These are phyloP conservation scores for Aquilaria yunnanensis DNA, from an alignment of 345 rosid species.

Conservation along the genomic window DNA sequence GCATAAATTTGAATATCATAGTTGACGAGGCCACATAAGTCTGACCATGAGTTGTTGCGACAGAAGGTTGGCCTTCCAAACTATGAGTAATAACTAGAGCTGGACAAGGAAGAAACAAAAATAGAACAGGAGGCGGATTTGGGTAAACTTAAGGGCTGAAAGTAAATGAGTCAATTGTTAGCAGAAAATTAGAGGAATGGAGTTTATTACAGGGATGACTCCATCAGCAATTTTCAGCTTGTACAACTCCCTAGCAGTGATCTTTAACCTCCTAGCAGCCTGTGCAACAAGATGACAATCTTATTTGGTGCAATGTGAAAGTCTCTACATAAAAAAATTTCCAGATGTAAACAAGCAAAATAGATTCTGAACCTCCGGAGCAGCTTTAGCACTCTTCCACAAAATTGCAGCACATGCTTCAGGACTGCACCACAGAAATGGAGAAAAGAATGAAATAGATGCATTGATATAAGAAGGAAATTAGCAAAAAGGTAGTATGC, in stretches of 20 bases:
- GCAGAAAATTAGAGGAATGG: constrained; percentile 3
- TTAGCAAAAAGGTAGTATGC: not conserved
- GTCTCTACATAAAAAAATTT: constrained; percentile 5
- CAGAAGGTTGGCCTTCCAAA: too few relatives aligned
- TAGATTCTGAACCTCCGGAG: constrained; percentile 63
- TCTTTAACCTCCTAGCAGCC: constrained; percentile 94
- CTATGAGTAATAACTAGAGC: not conserved
- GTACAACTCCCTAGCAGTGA: constrained; percentile 69
- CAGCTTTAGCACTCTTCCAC: constrained; percentile 88
- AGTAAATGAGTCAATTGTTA: not conserved
- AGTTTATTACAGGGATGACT: constrained; percentile 61
- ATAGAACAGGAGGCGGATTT: not conserved
- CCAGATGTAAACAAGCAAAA: constrained; percentile 5
- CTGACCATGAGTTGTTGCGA: too few relatives aligned
- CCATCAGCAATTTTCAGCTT: constrained; percentile 82
- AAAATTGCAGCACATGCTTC: constrained; percentile 98
- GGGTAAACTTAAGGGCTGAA: constrained; percentile 2
- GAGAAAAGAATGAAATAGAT: not conserved
- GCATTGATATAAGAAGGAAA: not conserved
- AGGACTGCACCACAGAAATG: constrained; percentile 49
- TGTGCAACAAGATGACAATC: constrained; percentile 23
- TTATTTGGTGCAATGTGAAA: constrained; percentile 11
- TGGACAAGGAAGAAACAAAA: not conserved
- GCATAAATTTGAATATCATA: too few relatives aligned
- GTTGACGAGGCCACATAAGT: too few relatives aligned